Percentiles rank a stretch among this genome's conserved stretches.
phyloP scores from a whole-genome alignment of 2,329 filamentous ascomycete species.

The Pezicula carpinea region DNA sequence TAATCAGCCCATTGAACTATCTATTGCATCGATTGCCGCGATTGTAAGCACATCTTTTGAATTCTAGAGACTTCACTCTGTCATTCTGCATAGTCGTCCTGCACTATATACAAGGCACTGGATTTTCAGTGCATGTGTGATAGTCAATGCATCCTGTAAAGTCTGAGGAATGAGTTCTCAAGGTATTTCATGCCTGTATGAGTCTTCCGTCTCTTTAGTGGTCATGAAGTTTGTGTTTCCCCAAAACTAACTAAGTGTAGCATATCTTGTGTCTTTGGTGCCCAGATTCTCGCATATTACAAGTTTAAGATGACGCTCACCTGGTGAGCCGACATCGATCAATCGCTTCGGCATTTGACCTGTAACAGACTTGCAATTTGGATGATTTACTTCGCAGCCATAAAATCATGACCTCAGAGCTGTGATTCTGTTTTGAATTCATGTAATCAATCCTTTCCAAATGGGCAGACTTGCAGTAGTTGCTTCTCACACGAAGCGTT shows the following conservation, averaged over 20 bases:
- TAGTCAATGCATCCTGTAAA: constrained; percentile 5
- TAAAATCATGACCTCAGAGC: not conserved
- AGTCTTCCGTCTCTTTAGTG: not conserved
- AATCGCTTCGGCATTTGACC: not conserved
- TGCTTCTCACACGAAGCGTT: not conserved
- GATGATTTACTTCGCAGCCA: not conserved
- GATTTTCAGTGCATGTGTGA: constrained; percentile 2
- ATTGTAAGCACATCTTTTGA: constrained; percentile 5
- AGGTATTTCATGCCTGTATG: not conserved
- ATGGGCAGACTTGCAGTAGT: not conserved
- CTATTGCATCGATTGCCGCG: constrained; percentile 2
- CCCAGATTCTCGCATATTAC: not conserved
- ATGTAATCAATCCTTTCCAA: not conserved
- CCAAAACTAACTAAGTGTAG: constrained; percentile 9
- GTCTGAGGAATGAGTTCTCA: constrained; percentile 1
- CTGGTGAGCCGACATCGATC: not conserved
- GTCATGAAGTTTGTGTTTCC: constrained; percentile 3
- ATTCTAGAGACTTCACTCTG: constrained; percentile 3
- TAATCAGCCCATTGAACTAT: constrained; percentile 1
- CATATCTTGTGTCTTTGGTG: constrained; percentile 1
- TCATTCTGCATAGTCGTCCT: constrained; percentile 5
- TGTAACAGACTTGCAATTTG: not conserved
- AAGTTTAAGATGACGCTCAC: not conserved
- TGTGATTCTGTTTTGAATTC: not conserved
- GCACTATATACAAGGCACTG: constrained; percentile 10